These are phyloP conservation scores for Chlorella sp. DNA, from an alignment of 139 green algal species.

Conservation along the genomic window DNA sequence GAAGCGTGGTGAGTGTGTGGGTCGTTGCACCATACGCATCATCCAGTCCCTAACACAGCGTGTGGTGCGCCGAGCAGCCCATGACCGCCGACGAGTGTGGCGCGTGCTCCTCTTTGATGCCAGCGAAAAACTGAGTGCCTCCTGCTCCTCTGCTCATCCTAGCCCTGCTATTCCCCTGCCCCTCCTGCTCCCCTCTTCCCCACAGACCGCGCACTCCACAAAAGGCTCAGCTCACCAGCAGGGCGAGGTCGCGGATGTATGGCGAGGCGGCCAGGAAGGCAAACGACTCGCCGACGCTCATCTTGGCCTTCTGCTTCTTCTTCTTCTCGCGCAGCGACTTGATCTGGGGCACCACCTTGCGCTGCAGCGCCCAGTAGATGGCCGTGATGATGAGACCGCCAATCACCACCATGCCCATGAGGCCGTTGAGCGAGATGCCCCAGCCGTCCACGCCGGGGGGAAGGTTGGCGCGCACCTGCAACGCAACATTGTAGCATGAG, in stretches of 20 bases:
- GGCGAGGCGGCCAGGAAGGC: slow-evolving; percentile 85
- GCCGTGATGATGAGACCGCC: slow-evolving; percentile 71
- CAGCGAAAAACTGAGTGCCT: too few species aligned
- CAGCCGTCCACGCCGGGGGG: slow-evolving; percentile 94
- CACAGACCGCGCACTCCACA: too few species aligned
- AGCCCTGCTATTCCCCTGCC: too few species aligned
- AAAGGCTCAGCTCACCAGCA: slow-evolving; percentile 64
- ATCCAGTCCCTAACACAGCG: too few species aligned
- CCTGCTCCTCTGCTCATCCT: too few species aligned
- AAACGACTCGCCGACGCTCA: slow-evolving; percentile 91
- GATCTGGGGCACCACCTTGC: slow-evolving; percentile 73
- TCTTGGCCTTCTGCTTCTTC: slow-evolving; percentile 90
- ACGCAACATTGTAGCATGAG: too few species aligned
- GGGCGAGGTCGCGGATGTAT: slow-evolving; percentile 96
- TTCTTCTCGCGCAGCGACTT: slow-evolving; percentile 77
- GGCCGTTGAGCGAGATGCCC: slow-evolving; percentile 88
- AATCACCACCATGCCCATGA: slow-evolving; percentile 96
- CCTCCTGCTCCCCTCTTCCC: too few species aligned
- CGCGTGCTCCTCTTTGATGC: too few species aligned
- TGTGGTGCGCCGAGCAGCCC: too few species aligned
- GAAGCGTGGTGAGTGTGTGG: too few species aligned
- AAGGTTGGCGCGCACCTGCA: slow-evolving; percentile 76
- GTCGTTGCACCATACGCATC: too few species aligned
- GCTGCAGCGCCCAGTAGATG: slow-evolving; percentile 86
- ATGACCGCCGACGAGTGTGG: too few species aligned